Percentiles rank a stretch among this genome's conserved stretches.
phyloP scores from a whole-genome alignment of 352 stramenopile species.

The Pythium grandisporangium region DNA sequence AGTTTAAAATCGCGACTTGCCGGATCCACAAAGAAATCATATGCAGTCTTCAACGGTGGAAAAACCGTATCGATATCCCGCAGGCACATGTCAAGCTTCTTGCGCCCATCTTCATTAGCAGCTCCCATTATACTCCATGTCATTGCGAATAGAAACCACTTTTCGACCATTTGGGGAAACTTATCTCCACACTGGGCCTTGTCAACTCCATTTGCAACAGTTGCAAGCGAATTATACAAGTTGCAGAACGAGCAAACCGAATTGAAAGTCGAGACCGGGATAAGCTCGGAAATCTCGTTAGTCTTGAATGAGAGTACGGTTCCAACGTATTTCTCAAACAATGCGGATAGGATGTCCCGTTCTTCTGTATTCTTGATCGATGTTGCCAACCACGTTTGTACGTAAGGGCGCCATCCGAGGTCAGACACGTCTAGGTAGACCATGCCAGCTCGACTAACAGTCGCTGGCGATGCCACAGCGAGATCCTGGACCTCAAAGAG shows the following conservation, averaged over 20 bases:
- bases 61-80: slow-evolving; percentile 91
- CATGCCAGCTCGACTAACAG: slow-evolving; percentile 90
- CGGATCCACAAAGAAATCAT: slow-evolving; percentile 90
- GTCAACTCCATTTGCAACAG: slow-evolving; percentile 61
- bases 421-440: slow-evolving; percentile 91
- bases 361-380: slow-evolving; percentile 57
- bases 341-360: slow-evolving; percentile 41
- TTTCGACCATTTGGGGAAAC: slow-evolving; percentile 57
- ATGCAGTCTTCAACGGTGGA: slow-evolving; percentile 86
- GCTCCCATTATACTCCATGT: slow-evolving; percentile 83
- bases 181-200: slow-evolving; percentile 52
- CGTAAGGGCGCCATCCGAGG: slow-evolving; percentile 70
- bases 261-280: slow-evolving; percentile 76
- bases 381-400: slow-evolving; percentile 65
- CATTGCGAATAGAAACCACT: slow-evolving; percentile 82
- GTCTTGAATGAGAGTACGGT: slow-evolving; percentile 62
- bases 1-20: slow-evolving; percentile 70
- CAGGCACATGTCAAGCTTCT: slow-evolving; percentile 81
- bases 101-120: slow-evolving; percentile 77
- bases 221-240: slow-evolving; percentile 72
- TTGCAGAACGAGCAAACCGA: slow-evolving; percentile 82
- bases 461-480: slow-evolving; percentile 89
- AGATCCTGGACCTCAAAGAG: slow-evolving; percentile 95
- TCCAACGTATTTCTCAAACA: slow-evolving; percentile 83
- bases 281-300: slow-evolving; percentile 57